These are phyloP conservation scores for Solanum phureja DNA, from an alignment of 257 asterid genomes.

Conservation along the genomic window DNA sequence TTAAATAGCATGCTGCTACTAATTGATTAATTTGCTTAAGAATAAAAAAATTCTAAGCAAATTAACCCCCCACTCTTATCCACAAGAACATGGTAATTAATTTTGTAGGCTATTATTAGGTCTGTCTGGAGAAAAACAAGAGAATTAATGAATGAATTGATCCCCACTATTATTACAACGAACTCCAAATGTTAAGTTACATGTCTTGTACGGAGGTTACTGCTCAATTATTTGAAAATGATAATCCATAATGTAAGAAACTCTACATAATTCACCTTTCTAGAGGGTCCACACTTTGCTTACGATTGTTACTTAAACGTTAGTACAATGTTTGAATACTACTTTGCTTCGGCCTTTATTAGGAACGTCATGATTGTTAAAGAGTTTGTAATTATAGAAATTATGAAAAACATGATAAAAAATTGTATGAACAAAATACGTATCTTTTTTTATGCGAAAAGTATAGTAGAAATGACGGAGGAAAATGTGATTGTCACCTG, in stretches of 20 bases:
- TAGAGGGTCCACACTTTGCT: neutral
- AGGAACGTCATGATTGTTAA: neutral
- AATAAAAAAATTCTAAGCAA: neutral
- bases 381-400: neutral
- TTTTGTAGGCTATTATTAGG: neutral
- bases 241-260: neutral
- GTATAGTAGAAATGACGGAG: neutral
- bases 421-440: neutral
- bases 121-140: neutral
- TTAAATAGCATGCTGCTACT: neutral
- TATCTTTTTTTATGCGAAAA: neutral
- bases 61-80: neutral
- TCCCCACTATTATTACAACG: neutral
- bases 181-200: neutral
- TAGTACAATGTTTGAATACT: neutral
- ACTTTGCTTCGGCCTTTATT: neutral
- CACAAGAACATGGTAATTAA: neutral
- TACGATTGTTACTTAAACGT: neutral
- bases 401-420: neutral
- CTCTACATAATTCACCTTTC: neutral
- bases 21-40: neutral
- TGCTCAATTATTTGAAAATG: neutral
- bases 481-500: neutral
- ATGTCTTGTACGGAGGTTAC: neutral
- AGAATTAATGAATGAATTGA: neutral